Percentiles rank a stretch among this genome's conserved stretches.
Conservation (phyloP, 2,329 filamentous ascomycete genomes). For the Trichoderma polysporum region DNA sequence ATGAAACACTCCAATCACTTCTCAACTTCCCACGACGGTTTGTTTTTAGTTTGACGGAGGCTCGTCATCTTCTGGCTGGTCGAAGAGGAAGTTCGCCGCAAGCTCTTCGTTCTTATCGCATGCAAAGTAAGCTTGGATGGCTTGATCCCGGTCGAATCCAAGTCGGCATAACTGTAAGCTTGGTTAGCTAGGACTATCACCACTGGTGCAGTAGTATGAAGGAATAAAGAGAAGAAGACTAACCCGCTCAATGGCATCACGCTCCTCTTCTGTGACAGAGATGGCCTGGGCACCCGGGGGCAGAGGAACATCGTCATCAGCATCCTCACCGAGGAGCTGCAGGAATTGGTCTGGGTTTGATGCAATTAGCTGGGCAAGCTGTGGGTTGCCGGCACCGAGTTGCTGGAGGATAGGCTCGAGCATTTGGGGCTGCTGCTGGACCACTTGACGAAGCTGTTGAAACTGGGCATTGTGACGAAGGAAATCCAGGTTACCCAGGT, state of each 20-base stretch:
- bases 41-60: constrained; percentile 45
- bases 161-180: constrained; percentile 74
- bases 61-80: constrained; percentile 87
- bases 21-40: background rate
- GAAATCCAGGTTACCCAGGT: constrained; percentile 83
- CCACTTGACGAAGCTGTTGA: constrained; percentile 93
- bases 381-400: constrained; percentile 90
- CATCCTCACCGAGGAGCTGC: constrained; percentile 82
- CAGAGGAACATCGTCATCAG: constrained; percentile 77
- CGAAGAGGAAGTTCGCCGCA: constrained; percentile 96
- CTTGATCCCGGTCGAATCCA: constrained; percentile 88
- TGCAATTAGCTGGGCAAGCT: constrained; percentile 88
- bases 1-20: constrained; percentile 26
- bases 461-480: constrained; percentile 95
- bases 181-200: constrained; percentile 2
- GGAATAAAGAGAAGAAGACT: constrained; percentile 25
- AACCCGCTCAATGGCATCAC: constrained; percentile 94
- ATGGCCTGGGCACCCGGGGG: constrained; percentile 89
- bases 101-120: constrained; percentile 99
- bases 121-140: constrained; percentile 97
- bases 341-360: constrained; percentile 93
- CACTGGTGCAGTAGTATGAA: background rate
- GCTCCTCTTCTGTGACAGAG: constrained; percentile 90
- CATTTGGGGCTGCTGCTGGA: constrained; percentile 98
- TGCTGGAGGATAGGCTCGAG: constrained; percentile 97